phyloP scores from a whole-genome alignment of 2,329 filamentous ascomycete species.

The Amphichorda felina region DNA sequence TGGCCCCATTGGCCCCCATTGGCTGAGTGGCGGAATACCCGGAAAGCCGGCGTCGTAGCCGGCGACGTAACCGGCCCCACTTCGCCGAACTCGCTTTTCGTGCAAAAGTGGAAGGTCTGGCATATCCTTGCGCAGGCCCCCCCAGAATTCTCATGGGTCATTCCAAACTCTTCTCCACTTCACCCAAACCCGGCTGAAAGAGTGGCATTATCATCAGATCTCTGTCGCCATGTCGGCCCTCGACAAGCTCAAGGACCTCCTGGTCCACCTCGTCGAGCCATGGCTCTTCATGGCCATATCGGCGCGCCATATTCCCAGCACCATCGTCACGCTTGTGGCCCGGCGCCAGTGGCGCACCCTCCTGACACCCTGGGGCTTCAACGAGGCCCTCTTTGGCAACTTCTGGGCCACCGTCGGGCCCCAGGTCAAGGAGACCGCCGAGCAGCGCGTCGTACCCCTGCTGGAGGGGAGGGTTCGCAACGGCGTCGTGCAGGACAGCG shows the following conservation, averaged over 20 bases:
- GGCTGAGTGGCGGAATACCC: too few species aligned
- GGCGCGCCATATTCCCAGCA: conserved; percentile 35
- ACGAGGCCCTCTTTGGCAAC: conserved; percentile 42
- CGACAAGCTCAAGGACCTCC: conserved; percentile 3
- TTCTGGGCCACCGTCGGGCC: conserved; percentile 50
- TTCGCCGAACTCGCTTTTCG: neutral
- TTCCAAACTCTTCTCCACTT: too few species aligned
- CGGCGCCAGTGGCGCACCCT: conserved; percentile 21
- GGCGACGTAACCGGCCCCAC: neutral
- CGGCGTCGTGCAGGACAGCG: conserved; percentile 22
- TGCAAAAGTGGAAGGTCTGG: too few species aligned
- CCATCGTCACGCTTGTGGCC: conserved; percentile 30
- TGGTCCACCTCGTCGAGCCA: conserved; percentile 29
- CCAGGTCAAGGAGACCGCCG: conserved; percentile 27
- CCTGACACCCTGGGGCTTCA: conserved; percentile 27
- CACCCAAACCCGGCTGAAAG: too few species aligned
- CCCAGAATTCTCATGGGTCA: too few species aligned
- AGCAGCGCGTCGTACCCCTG: conserved; percentile 36
- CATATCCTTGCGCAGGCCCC: too few species aligned
- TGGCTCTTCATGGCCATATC: conserved; percentile 41
- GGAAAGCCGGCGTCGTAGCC: too few species aligned
- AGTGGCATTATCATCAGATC: too few species aligned
- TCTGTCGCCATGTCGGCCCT: conserved; percentile 1
- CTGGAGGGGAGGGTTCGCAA: conserved; percentile 33
- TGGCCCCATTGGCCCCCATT: too few species aligned